Percentiles rank a stretch among this genome's conserved stretches.
These are phyloP conservation scores for Gossypium trilobum DNA, from an alignment of 441 rosid genomes.

Conservation along the genomic window DNA sequence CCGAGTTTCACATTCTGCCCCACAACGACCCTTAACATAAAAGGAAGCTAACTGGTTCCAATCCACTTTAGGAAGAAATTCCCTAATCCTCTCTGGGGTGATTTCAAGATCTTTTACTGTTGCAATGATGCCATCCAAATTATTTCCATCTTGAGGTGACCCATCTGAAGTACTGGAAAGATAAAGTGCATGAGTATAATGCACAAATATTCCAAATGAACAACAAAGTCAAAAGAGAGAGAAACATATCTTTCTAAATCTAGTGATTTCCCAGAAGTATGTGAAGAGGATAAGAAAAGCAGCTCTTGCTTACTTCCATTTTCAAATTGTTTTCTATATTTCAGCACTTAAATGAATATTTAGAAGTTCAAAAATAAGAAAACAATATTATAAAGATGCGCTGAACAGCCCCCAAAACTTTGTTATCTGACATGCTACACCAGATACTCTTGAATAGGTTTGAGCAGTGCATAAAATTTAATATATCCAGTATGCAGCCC, in stretches of 20 bases:
- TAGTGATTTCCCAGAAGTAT: neutral
- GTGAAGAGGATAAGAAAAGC: neutral
- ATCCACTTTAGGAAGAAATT: constrained; percentile 68
- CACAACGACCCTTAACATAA: constrained; percentile 48
- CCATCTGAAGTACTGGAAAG: constrained; percentile 50
- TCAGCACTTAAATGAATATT: constrained; percentile 1
- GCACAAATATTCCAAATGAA: neutral
- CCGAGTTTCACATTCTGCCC: constrained; percentile 88
- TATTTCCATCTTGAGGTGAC: constrained; percentile 26
- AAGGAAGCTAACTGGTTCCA: constrained; percentile 75
- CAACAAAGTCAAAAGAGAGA: neutral
- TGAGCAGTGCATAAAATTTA: neutral
- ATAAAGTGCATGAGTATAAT: constrained; percentile 11
- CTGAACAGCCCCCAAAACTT: neutral
- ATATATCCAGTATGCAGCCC: neutral
- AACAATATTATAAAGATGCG: neutral
- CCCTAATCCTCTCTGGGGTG: constrained; percentile 58
- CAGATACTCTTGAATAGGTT: neutral
- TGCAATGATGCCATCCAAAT: constrained; percentile 40
- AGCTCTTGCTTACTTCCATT: neutral
- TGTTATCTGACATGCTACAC: neutral
- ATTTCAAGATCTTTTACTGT: constrained; percentile 65
- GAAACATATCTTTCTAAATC: neutral
- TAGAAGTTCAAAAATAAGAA: constrained; percentile 1
- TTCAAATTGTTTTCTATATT: neutral